phyloP scores from a whole-genome alignment of 805 yeast genomes.

The Metschnikowia hibisci region DNA sequence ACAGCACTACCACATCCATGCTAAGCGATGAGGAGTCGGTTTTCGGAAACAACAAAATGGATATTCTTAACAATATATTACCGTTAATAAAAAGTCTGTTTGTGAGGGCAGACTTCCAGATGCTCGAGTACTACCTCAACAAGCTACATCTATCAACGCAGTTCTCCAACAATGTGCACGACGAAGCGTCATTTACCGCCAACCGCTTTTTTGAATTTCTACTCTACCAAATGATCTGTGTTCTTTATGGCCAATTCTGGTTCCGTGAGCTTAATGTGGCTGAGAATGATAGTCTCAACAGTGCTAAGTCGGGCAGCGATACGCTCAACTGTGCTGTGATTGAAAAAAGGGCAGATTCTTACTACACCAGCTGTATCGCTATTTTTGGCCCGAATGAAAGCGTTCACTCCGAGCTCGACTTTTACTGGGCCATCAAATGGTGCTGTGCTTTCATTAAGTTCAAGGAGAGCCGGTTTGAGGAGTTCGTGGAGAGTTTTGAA shows the following conservation, averaged over 20 bases:
- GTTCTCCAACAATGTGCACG: constrained; percentile 25
- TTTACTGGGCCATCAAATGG: constrained; percentile 22
- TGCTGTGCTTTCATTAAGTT: constrained; percentile 22
- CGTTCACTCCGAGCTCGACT: constrained; percentile 19
- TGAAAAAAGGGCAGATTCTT: constrained; percentile 22
- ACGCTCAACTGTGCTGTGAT: constrained; percentile 13
- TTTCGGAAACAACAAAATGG: constrained; percentile 8
- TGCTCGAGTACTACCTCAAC: constrained; percentile 18
- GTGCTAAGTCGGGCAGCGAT: neutral
- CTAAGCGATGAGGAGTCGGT: constrained; percentile 9
- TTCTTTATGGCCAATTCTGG: constrained; percentile 23
- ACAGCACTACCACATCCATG: constrained; percentile 3
- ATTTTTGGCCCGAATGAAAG: constrained; percentile 12
- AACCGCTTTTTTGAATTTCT: constrained; percentile 29
- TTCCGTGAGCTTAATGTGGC: constrained; percentile 9
- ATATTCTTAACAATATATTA: constrained; percentile 6
- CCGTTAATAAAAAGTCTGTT: constrained; percentile 12
- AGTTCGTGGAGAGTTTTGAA: constrained; percentile 24
- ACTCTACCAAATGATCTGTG: constrained; percentile 23
- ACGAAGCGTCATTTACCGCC: constrained; percentile 17
- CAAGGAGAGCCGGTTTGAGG: constrained; percentile 24
- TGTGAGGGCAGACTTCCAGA: constrained; percentile 19
- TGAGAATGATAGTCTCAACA: neutral
- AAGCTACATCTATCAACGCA: constrained; percentile 17
- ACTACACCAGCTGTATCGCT: constrained; percentile 21